Conservation (phyloP, 2,329 filamentous ascomycete genomes). For the Fusarium hainanense region DNA sequence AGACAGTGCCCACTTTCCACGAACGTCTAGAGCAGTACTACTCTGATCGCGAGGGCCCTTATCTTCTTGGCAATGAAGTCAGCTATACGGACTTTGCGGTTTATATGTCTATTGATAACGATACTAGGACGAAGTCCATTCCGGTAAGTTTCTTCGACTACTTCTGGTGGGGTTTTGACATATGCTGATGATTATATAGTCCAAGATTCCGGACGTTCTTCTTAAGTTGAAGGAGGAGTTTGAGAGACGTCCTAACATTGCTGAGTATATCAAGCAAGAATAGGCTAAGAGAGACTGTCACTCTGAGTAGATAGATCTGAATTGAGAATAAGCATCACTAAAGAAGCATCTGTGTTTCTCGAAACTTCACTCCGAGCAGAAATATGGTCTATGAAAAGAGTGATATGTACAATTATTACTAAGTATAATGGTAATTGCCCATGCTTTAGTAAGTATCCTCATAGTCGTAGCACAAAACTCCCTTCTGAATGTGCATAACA, state of each 20-base stretch:
- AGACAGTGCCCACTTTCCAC: constrained; percentile 21
- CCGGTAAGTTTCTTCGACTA: constrained; percentile 1
- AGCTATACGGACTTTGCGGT: constrained; percentile 27
- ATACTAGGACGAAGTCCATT: constrained; percentile 15
- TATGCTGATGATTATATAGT: accelerated
- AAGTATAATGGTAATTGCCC: accelerated
- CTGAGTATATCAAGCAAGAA: constrained; percentile 25
- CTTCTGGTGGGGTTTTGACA: neutral
- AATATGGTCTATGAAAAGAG: neutral
- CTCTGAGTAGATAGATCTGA: neutral
- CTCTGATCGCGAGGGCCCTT: constrained; percentile 25
- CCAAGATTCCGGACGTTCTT: constrained; percentile 16
- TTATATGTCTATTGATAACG: constrained; percentile 31
- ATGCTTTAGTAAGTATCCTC: constrained; percentile 12
- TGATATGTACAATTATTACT: neutral
- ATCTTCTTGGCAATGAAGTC: constrained; percentile 23
- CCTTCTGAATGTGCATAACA: constrained; percentile 28
- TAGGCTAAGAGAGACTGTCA: accelerated
- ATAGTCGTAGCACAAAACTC: constrained; percentile 18
- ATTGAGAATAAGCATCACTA: neutral
- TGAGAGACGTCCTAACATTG: constrained; percentile 20
- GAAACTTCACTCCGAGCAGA: accelerated
- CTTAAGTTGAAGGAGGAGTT: constrained; percentile 24
- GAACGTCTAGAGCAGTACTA: constrained; percentile 19
- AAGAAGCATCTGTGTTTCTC: neutral